phyloP scores from a whole-genome alignment of 768 basidiomycete genomes.

The Gloeostereum incarnatum region DNA sequence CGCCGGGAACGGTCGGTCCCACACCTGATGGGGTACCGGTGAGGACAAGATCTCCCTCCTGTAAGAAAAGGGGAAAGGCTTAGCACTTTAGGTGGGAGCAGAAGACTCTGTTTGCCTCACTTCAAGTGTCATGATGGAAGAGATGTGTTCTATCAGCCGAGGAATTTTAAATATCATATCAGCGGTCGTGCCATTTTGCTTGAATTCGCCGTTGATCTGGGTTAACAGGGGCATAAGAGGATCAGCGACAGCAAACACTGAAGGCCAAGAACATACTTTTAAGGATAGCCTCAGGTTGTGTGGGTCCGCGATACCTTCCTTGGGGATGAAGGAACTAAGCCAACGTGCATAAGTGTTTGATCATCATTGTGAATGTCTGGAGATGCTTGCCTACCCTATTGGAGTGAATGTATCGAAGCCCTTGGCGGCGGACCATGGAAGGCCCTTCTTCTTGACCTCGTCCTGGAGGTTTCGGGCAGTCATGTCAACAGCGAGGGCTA shows the following conservation, averaged over 20 bases:
- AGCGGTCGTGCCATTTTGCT: slow-evolving; percentile 77
- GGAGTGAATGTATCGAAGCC: slow-evolving; percentile 97
- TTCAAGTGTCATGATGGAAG: slow-evolving; percentile 96
- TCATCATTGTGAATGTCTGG: background rate
- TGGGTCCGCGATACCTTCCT: slow-evolving; percentile 55
- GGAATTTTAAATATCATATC: slow-evolving; percentile 95
- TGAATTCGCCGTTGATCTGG: slow-evolving; percentile 76
- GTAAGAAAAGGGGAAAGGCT: slow-evolving; percentile 4
- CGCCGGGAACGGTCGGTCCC: slow-evolving; percentile 66
- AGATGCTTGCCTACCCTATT: slow-evolving; percentile 49
- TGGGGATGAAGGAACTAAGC: slow-evolving; percentile 72
- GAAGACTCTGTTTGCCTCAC: slow-evolving; percentile 24
- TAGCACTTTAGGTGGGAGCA: background rate
- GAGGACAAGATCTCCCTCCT: slow-evolving; percentile 89
- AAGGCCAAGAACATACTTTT: slow-evolving; percentile 35
- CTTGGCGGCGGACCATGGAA: slow-evolving; percentile 98
- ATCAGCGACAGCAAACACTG: slow-evolving; percentile 1
- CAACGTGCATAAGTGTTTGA: background rate
- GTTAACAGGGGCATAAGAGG: background rate
- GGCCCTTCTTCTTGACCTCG: slow-evolving; percentile 80
- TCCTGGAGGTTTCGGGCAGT: slow-evolving; percentile 95
- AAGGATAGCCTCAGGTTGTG: slow-evolving; percentile 71
- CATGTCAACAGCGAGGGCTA: slow-evolving; percentile 93
- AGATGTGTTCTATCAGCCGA: slow-evolving; percentile 79
- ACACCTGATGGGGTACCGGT: slow-evolving; percentile 93